Base-by-base conservation (phyloP, 306 rosid genomes). In the Acacia acuminata region DNA sequence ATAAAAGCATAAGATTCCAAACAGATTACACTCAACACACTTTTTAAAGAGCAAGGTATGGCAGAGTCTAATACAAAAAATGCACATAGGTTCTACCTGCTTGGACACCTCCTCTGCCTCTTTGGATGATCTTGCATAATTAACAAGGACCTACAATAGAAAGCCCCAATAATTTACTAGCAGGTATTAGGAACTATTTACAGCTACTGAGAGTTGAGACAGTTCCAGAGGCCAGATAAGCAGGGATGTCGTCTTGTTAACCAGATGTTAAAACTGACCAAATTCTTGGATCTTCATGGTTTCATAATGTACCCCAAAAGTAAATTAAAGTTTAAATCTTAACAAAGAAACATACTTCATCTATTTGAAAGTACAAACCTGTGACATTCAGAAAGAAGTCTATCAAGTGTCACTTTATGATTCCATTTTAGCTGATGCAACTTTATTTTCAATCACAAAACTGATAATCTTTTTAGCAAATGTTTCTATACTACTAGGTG, bases 91-190 rank as follows among this genome's bases (percentile, higher is more conserved):
- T 81, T 68, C 74, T 83, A 93, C 99, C 99, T 92, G 94, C 87
- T 92, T 92, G 79, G 94, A 86, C 79, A 93, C 98, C 82, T 96
- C 97, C 82, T 92, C 99, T 2, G 97, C 99, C 88, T 91, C 99
- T 90, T 90, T 90, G 78, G 98, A 90, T 43, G 96, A 96, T 79
- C 99, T 93, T 51, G 97, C 99, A 45, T 96, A 96, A 84, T 96
- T 93, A 56, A 96, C 93, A 75, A 96, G 88, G 71, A 96, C 98
- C 98, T 96, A 85, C 43, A 80, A 79, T 75, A 58, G 30, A 70
- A 70, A 72, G 56, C 66, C 72, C 63, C 83, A 45, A 32, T 30
- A 76, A 75, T 61, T 40, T 72, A 68, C 43, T 71, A 24, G 58
- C 79, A 40, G 73, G 27, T 83, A 67, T 50, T 68, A 50, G 13